phyloP scores from a whole-genome alignment of 2,329 filamentous ascomycete species.

The Eutypa lata region DNA sequence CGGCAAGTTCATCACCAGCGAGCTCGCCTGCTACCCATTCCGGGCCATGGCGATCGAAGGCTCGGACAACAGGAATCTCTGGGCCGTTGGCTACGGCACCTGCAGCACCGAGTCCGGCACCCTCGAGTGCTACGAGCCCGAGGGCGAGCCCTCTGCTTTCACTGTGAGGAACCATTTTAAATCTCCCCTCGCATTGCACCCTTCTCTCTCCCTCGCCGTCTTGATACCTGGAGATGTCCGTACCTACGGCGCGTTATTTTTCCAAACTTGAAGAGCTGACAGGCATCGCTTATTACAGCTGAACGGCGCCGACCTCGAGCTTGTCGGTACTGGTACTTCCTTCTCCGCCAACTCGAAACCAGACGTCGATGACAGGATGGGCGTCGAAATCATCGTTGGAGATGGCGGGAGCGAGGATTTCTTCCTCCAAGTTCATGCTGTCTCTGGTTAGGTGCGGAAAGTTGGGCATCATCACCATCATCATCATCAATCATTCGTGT shows the following conservation, averaged over 20 bases:
- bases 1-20: slow-evolving; percentile 4
- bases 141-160: slow-evolving; percentile 1
- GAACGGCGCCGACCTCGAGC: slow-evolving; percentile 4
- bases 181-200: no score
- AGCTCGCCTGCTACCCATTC: slow-evolving; percentile 2
- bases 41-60: slow-evolving; percentile 1
- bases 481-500: no score
- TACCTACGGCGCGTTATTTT: no score
- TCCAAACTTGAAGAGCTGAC: background rate
- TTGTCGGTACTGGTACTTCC: slow-evolving; percentile 3
- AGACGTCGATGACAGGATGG: background rate
- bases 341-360: slow-evolving; percentile 4
- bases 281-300: background rate
- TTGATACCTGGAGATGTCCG: no score
- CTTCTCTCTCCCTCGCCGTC: no score
- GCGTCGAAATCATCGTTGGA: slow-evolving; percentile 3
- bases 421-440: slow-evolving; percentile 3
- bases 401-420: slow-evolving; percentile 5
- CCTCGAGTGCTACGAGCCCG: slow-evolving; percentile 2
- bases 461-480: no score
- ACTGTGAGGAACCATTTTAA: slow-evolving; percentile 1
- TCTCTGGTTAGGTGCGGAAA: background rate
- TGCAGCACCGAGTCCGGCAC: slow-evolving; percentile 4
- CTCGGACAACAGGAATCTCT: slow-evolving; percentile 3
- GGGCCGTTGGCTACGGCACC: background rate